Percentiles rank a stretch among this genome's conserved stretches.
Conservation (phyloP, 139 green algal genomes). For the Asterochloris sp. region DNA sequence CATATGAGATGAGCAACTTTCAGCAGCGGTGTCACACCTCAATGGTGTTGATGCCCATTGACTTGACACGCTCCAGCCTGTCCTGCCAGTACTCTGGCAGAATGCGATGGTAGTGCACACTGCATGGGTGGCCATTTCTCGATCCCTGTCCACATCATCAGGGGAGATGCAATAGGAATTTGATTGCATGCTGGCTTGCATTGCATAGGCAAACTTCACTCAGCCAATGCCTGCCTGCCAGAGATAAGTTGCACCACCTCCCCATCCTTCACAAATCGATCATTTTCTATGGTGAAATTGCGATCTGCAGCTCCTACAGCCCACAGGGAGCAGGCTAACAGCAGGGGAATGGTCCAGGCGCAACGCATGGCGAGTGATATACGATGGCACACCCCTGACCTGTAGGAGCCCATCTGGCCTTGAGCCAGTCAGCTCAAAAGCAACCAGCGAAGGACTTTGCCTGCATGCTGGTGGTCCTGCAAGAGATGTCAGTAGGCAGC, state of each 20-base stretch:
- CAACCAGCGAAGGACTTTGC: too few relatives aligned
- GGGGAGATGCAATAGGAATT: too few relatives aligned
- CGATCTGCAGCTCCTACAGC: neutral
- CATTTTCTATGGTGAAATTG: conserved; percentile 27
- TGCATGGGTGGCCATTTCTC: neutral
- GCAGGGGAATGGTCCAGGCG: too few relatives aligned
- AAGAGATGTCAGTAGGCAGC: too few relatives aligned
- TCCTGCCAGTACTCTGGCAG: conserved; percentile 49
- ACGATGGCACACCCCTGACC: too few relatives aligned
- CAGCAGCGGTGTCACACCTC: neutral
- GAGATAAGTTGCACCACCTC: conserved; percentile 39
- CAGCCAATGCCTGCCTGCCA: conserved; percentile 28
- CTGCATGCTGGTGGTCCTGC: too few relatives aligned
- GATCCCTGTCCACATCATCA: too few relatives aligned
- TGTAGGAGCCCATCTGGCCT: too few relatives aligned
- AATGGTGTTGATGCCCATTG: conserved; percentile 55
- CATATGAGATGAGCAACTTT: neutral
- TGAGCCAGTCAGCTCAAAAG: too few relatives aligned
- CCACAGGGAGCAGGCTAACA: too few relatives aligned
- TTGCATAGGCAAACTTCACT: neutral
- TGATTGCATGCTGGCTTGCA: too few relatives aligned
- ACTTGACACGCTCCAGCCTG: conserved; percentile 30
- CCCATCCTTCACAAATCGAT: conserved; percentile 40
- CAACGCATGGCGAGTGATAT: too few relatives aligned
- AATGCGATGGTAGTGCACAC: conserved; percentile 57